Evolutionary conservation across 169 alveolate genomes (phyloP), one percentile per base, ranked within the genome.

Genomic region (Plasmodium yoelii): DNA sequence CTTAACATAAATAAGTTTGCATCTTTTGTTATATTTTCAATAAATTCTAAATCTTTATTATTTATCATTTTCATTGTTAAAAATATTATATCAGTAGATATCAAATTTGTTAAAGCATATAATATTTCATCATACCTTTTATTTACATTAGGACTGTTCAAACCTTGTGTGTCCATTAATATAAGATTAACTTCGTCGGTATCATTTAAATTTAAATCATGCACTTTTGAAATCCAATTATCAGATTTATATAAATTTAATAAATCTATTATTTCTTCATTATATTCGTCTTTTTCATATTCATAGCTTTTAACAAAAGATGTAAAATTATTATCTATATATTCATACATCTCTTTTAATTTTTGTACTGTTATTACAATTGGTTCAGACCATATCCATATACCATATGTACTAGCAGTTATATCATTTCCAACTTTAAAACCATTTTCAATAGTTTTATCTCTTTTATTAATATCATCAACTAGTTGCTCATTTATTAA

Each of bases 361-460:
- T 65, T 77, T 3, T 59, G 60, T 7, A 82, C 92, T 46, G 60
- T 90, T 12, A 94, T 60, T 71, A 70, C 69, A 26, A 94, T 80
- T 26, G 96, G 96, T 26, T 87, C 87, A 3, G 95, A 90, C 94
- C 94, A 94, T 68, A 92, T 86, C 96, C 96, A 94, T 68, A 94
- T 94, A 39, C 96, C 96, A 26, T 72, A 70, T 6, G 96, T 94
- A 44, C 92, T 90, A 5, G 96, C 93, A 9, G 91, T 74, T 22
- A 92, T 88, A 46, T 87, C 73, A 47, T 75, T 87, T 10, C 92
- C 88, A 39, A 91, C 93, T 26, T 86, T 69, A 65, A 94, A 94
- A 13, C 94, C 95, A n/a, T 56, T 69, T 87, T 67, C 84, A 53
- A 68, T 49, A 90, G n/a, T 51, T 63, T 65, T 72, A 28, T 87